Evolutionary conservation across 768 basidiomycete species (phyloP).

Genomic region (Lactifluus pinguis): DNA sequence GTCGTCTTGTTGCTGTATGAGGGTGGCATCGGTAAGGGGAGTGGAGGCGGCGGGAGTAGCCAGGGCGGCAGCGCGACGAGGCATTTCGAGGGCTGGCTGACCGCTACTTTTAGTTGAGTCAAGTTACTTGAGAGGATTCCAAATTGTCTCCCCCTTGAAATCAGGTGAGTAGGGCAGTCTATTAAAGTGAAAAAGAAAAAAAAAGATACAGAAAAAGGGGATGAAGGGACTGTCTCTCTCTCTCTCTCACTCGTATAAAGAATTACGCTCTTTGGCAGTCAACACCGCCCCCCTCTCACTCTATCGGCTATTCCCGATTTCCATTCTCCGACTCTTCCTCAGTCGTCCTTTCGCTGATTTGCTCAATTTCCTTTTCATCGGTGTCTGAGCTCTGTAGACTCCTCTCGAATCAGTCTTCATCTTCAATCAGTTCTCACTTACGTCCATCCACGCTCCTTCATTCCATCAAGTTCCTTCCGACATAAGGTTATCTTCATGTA

Average conservation of each 20-base stretch:
- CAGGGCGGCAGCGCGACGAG: slow-evolving; percentile 27
- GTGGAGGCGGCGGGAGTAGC: slow-evolving; percentile 16
- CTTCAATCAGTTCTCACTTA: slow-evolving; percentile 25
- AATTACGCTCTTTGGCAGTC: too few species aligned
- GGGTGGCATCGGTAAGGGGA: slow-evolving; percentile 12
- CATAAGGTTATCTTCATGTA: slow-evolving; percentile 67
- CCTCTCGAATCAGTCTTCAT: background rate
- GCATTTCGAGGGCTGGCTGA: slow-evolving; percentile 23
- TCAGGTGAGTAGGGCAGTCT: background rate
- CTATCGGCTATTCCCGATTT: slow-evolving; percentile 10
- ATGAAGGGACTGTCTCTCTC: too few species aligned
- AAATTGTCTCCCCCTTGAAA: background rate
- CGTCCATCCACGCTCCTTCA: slow-evolving; percentile 38
- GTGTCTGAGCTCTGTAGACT: slow-evolving; percentile 45
- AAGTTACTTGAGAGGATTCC: too few species aligned
- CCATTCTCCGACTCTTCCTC: slow-evolving; percentile 14
- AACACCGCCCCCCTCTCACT: background rate
- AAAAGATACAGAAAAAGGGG: background rate
- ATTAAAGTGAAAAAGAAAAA: background rate
- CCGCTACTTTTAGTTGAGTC: slow-evolving; percentile 19
- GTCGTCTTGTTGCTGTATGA: slow-evolving; percentile 10
- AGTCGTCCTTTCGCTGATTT: slow-evolving; percentile 49
- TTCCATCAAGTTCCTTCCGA: slow-evolving; percentile 31
- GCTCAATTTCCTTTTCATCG: slow-evolving; percentile 42
- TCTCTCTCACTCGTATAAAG: too few species aligned